phyloP scores from a whole-genome alignment of 345 rosid genomes.

The Populus davidiana region DNA sequence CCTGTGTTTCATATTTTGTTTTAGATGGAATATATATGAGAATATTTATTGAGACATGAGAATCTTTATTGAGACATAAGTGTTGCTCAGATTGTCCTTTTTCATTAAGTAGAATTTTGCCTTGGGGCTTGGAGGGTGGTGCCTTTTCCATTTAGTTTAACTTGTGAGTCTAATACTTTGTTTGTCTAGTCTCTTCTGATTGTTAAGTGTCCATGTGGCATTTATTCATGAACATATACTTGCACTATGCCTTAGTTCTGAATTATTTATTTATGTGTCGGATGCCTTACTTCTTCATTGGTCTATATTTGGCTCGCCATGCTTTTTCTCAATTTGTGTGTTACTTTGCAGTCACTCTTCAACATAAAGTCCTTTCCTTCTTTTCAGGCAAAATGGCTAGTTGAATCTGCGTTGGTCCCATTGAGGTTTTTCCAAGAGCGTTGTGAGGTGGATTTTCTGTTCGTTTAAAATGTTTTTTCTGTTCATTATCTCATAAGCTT shows the following conservation, averaged over 20 bases:
- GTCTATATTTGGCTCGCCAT: neutral
- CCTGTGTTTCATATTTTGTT: neutral
- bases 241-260: neutral
- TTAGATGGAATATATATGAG: neutral
- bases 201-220: neutral
- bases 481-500: neutral
- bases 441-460: slow-evolving; percentile 61
- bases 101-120: neutral
- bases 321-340: neutral
- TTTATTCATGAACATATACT: neutral
- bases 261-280: neutral
- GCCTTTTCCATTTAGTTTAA: neutral
- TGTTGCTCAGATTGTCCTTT: neutral
- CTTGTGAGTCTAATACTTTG: neutral
- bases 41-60: neutral
- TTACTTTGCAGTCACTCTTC: neutral
- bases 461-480: neutral
- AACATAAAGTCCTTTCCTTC: neutral
- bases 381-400: slow-evolving; percentile 89
- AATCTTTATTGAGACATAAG: neutral
- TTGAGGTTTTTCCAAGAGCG: slow-evolving; percentile 93
- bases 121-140: neutral
- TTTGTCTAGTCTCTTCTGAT: neutral
- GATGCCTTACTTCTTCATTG: neutral
- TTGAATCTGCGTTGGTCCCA: slow-evolving; percentile 80